Evolutionary conservation across 768 basidiomycete species (phyloP), one percentile per base, ranked within the genome.

Genomic region (Calocybe indica): DNA sequence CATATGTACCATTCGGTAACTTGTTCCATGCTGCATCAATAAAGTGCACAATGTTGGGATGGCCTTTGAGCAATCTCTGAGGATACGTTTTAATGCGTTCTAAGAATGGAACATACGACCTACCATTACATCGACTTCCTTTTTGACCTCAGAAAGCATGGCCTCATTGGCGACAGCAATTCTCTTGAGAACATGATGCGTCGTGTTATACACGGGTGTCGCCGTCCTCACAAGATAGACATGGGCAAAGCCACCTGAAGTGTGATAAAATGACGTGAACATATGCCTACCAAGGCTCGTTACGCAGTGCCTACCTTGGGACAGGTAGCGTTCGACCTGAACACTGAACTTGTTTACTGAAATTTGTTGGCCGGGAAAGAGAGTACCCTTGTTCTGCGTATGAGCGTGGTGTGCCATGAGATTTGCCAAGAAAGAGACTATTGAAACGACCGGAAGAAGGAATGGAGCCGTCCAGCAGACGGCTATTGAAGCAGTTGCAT

Each of bases 41-140:
- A 64, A 97, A 84, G 62, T 96, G 83, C 47, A 96, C 92, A 54
- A 99, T 90, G 62, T 96, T 93, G 3, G 92, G 89, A 62, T 96
- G 94, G 15, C 92, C 89, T 68, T 88, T 85, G 49, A 98, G 74
- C 46, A 92, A 73, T 68, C 92, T 83, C 92, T 95, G 67, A 51
- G 50, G 58, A 57, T 54, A 28, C 29, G 63, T 47, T 50, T 55
- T 67, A 57, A 66, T 49, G 53, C 50, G 60, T 44, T 37, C 40
- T 39, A 37, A 14, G 40, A 39, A 43, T 51, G 34, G 49, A 43
- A 36, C 37, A 12, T 33, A 47, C 33, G 13, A 58, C 77, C 58
- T 59, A 97, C 96, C 96, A 99, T 99, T 54, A 98, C 90, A 59
- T 98, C 93, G 39, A 99, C 96, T 67, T 99, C 96, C 68, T 88